A percentile compares a stretch with the other conserved stretches of the same genome.
Conservation (phyloP, 176 grass and related monocot species). For the Miscanthus lutarioriparius region DNA sequence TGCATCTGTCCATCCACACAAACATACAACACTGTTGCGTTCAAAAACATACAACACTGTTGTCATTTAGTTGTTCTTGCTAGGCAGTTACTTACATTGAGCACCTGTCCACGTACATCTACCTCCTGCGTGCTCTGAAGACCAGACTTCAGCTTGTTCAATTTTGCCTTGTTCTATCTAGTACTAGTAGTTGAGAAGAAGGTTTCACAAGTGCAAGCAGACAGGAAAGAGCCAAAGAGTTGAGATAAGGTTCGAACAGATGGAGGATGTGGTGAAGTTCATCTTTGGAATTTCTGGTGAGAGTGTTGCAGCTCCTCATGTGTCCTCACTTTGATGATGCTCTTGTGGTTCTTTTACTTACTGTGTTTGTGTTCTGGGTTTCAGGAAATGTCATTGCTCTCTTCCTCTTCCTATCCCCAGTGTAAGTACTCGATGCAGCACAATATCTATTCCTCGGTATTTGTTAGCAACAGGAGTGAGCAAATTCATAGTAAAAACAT, state of each 20-base stretch:
- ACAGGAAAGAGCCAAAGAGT: background rate
- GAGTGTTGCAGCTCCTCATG: background rate
- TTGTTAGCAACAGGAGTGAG: background rate
- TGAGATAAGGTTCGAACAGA: background rate
- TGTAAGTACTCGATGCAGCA: slow-evolving; percentile 43
- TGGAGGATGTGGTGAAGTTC: slow-evolving; percentile 60
- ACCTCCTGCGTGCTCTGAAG: too few species aligned
- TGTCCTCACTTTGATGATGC: background rate
- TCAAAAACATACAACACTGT: too few species aligned
- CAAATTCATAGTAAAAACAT: background rate
- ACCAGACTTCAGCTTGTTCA: background rate
- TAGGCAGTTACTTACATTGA: too few species aligned
- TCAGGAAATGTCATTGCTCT: slow-evolving; percentile 76
- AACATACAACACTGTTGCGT: too few species aligned
- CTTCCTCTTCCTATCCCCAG: slow-evolving; percentile 71
- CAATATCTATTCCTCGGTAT: background rate
- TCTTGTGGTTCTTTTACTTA: background rate
- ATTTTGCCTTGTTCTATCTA: background rate
- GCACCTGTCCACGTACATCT: too few species aligned
- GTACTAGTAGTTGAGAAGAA: background rate
- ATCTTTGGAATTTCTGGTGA: slow-evolving; percentile 68
- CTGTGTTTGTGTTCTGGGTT: background rate
- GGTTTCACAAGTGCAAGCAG: background rate
- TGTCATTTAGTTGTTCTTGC: too few species aligned
- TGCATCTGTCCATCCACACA: too few species aligned